Base-by-base conservation (phyloP, 306 rosid genomes). In the Spatholobus suberectus region DNA sequence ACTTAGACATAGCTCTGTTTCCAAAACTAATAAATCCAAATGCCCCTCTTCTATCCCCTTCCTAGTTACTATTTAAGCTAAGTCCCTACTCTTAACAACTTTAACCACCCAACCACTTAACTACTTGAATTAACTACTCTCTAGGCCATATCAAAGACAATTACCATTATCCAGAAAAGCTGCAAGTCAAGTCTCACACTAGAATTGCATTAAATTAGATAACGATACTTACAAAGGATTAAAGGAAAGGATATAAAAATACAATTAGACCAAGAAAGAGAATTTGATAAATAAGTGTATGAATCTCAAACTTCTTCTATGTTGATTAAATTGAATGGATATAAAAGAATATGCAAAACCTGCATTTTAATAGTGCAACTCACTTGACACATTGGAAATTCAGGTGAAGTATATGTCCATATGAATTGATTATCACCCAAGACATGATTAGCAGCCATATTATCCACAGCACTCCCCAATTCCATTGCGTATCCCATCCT, bases 361-460 rank as follows among this genome's bases (percentile, higher is more conserved):
- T 46, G 46, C 62, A 47, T 52, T 58, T 17, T 38, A 54, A 20
- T n/a, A 35, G 34, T 23, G 69, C 26, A 79, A 89, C 86, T 67
- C 80, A 92, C 94, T 84, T 86, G 93, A 23, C 75, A 82, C 90
- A 92, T 86, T 75, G 90, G 94, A 84, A 87, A 92, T 84, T 83
- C 90, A 49, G 94, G 97, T 51, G 97, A 92, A 57, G 83, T 83
- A 68, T 89, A 90, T 13, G 90, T 88, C 93, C 94, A 90, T 20
- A 76, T 71, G 67, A 83, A 85, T 12, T 78, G 58, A 6, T 85
- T 58, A 43, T 65, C 83, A 7, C 13, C 83, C 66, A 77, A 35
- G 21, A 23, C 3, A n/a, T 68, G 81, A 57, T 44, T 26, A 14
- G 38, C 51, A 59, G 14, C 26, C 17, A 68, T 1, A 14, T 17